Conservation (phyloP, 2,329 filamentous ascomycete species). For the Lecanicillium sp. region DNA sequence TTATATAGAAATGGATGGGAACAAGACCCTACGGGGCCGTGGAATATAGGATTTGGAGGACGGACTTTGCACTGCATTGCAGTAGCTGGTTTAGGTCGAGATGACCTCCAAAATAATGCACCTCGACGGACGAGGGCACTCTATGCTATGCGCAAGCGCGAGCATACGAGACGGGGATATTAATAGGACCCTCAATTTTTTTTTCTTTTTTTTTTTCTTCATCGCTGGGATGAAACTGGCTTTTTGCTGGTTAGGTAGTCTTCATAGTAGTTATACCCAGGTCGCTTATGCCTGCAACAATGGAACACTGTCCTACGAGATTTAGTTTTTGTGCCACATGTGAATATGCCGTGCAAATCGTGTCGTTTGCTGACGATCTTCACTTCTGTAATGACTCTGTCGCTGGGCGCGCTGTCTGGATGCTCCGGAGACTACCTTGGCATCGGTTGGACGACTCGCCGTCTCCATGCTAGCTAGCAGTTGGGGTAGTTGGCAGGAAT, state of each 20-base stretch:
- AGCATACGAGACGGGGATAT: conserved; percentile 4
- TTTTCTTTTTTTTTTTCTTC: conserved; percentile 6
- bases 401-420: no score
- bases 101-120: background rate
- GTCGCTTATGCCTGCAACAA: conserved; percentile 5
- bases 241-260: conserved; percentile 10
- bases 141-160: background rate
- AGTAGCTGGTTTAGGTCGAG: conserved; percentile 1
- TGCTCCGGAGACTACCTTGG: no score
- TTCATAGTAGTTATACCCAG: background rate
- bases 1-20: background rate
- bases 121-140: conserved; percentile 6
- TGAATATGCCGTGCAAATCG: no score
- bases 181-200: conserved; percentile 12
- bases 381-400: no score
- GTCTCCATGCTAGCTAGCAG: no score
- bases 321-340: background rate
- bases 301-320: background rate
- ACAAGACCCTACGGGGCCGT: background rate
- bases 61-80: background rate
- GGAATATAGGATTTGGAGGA: conserved; percentile 1
- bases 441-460: no score
- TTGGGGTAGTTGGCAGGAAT: no score
- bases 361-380: no score
- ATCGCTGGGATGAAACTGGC: conserved; percentile 4